These are phyloP conservation scores for Diaporthe vexans DNA, from an alignment of 2,329 filamentous ascomycete genomes.

Conservation along the genomic window DNA sequence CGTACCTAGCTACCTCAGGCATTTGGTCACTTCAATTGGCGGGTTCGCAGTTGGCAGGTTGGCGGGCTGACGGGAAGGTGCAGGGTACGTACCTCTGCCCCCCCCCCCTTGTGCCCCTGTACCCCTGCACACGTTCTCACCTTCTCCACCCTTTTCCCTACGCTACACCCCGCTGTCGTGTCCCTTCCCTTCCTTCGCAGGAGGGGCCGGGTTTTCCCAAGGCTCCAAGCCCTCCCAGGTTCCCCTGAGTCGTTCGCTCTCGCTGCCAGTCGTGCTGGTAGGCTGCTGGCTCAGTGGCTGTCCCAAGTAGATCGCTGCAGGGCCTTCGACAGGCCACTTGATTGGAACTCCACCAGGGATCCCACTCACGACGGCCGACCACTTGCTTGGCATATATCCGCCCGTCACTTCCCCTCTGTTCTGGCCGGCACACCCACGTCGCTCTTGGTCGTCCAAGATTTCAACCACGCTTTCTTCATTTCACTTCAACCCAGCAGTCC, in stretches of 20 bases:
- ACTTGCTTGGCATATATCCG: conserved; percentile 35
- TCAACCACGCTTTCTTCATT: conserved; percentile 18
- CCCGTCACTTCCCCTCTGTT: conserved; percentile 26
- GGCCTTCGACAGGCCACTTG: conserved; percentile 12
- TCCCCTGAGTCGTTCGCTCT: conserved; percentile 32
- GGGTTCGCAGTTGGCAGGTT: neutral
- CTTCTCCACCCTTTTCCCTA: neutral
- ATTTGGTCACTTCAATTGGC: neutral
- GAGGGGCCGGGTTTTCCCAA: neutral
- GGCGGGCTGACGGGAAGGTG: conserved; percentile 17
- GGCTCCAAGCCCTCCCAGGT: conserved; percentile 9
- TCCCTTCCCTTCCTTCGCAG: conserved; percentile 22
- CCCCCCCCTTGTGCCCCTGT: neutral
- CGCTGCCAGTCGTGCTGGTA: neutral
- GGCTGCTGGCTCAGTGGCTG: neutral
- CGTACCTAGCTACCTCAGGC: neutral
- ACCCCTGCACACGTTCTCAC: neutral
- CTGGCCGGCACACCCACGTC: neutral
- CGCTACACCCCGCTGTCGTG: conserved; percentile 19
- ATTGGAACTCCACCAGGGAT: conserved; percentile 34
- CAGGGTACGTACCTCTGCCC: neutral
- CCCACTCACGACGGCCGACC: conserved; percentile 20
- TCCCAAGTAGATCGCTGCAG: conserved; percentile 35
- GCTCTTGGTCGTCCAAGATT: conserved; percentile 18
- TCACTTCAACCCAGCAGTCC: conserved; percentile 30